phyloP scores from a whole-genome alignment of 176 grass and related monocot genomes.

The Eremochloa ophiuroides region DNA sequence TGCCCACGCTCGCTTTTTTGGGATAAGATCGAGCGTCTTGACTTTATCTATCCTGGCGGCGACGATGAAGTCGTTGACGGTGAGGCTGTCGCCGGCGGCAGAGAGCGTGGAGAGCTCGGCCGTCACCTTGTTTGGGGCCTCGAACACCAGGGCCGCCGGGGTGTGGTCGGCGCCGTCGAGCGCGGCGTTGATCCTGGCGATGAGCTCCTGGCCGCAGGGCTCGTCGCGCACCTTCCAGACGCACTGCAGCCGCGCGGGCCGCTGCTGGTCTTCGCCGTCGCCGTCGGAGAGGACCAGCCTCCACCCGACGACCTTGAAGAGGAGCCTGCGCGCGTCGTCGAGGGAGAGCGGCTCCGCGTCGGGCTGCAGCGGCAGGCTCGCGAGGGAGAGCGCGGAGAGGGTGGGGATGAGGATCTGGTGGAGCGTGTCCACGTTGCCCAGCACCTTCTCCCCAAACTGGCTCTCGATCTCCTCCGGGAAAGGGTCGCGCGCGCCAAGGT shows the following conservation, averaged over 20 bases:
- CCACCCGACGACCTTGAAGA: slow-evolving; percentile 82
- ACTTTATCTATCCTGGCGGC: slow-evolving; percentile 65
- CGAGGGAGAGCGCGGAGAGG: slow-evolving; percentile 63
- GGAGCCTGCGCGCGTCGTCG: slow-evolving; percentile 52
- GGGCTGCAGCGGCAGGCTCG: slow-evolving; percentile 44
- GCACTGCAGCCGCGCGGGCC: slow-evolving; percentile 43
- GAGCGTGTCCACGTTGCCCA: slow-evolving; percentile 72
- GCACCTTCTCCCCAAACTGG: slow-evolving; percentile 70
- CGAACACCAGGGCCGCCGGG: slow-evolving; percentile 36
- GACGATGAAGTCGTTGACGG: slow-evolving; percentile 63
- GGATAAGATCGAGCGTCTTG: slow-evolving; percentile 59
- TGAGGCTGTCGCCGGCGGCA: slow-evolving; percentile 45
- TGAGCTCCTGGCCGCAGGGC: slow-evolving; percentile 54
- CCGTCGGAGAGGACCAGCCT: slow-evolving; percentile 38
- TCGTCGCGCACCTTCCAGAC: slow-evolving; percentile 79
- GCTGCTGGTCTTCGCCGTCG: neutral
- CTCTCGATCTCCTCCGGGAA: slow-evolving; percentile 86
- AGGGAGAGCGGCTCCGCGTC: slow-evolving; percentile 20
- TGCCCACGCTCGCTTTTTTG: slow-evolving; percentile 72
- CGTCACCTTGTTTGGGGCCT: slow-evolving; percentile 63
- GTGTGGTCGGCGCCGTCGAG: slow-evolving; percentile 43
- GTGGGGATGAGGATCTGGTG: slow-evolving; percentile 92
- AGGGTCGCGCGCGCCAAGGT: slow-evolving; percentile 65
- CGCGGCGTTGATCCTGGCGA: slow-evolving; percentile 56
- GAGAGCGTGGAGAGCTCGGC: slow-evolving; percentile 61